Conservation (phyloP, 805 yeast genomes). For the Cyberlindnera xishuangbannaensis region DNA sequence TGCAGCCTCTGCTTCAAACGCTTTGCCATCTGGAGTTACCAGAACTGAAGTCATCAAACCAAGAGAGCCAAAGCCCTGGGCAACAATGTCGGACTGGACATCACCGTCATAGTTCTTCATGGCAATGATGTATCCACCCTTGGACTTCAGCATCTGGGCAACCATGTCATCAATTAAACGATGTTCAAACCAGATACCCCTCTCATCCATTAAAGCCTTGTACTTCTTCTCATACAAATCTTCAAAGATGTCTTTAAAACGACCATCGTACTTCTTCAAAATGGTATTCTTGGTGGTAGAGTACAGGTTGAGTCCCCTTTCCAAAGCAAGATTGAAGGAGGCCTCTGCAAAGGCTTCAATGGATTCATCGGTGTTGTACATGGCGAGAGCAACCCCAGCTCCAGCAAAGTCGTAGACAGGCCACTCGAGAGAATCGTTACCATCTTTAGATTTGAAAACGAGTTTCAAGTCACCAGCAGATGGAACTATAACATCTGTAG, state of each 20-base stretch:
- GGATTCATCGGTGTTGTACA: constrained; percentile 95
- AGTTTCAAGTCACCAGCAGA: constrained; percentile 75
- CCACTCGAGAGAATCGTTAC: constrained; percentile 46
- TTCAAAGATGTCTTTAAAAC: constrained; percentile 92
- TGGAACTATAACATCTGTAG: constrained; percentile 78
- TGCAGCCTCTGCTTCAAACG: constrained; percentile 97
- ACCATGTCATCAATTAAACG: constrained; percentile 97
- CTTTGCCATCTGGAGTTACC: constrained; percentile 93
- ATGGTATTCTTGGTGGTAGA: constrained; percentile 93
- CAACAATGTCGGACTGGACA: constrained; percentile 93
- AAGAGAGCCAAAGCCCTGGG: constrained; percentile 95
- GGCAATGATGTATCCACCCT: constrained; percentile 93
- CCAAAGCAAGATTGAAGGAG: constrained; percentile 82
- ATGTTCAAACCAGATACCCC: constrained; percentile 95
- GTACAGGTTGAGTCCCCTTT: constrained; percentile 72
- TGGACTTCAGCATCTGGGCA: constrained; percentile 95
- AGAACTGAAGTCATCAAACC: constrained; percentile 98
- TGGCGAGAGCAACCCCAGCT: constrained; percentile 75
- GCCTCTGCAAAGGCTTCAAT: constrained; percentile 89
- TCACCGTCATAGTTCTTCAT: constrained; percentile 98
- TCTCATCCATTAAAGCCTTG: constrained; percentile 62
- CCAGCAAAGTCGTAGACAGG: constrained; percentile 65
- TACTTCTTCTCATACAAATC: constrained; percentile 65
- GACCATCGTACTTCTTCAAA: constrained; percentile 88
- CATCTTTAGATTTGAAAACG: constrained; percentile 66